Percentiles rank a stretch among this genome's conserved stretches.
These are phyloP conservation scores for Rhizoctonia solani DNA, from an alignment of 1,284 basidiomycete genomes.

Conservation along the genomic window DNA sequence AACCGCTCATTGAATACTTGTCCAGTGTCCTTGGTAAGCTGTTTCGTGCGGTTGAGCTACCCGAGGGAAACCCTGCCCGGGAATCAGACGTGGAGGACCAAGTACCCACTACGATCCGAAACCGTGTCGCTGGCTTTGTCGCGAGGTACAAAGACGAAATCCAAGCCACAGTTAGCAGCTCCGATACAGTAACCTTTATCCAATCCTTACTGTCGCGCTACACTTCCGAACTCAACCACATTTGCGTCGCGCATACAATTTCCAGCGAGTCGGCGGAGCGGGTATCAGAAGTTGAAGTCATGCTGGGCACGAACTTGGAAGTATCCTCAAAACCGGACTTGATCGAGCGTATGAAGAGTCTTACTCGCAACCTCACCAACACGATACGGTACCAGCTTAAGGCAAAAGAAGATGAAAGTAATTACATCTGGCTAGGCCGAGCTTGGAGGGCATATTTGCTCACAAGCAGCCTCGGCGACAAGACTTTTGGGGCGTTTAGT, in stretches of 20 bases:
- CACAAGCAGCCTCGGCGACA: constrained; percentile 36
- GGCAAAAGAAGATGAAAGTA: background rate
- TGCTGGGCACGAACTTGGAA: constrained; percentile 35
- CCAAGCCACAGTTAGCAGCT: background rate
- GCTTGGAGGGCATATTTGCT: constrained; percentile 27
- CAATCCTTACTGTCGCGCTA: constrained; percentile 18
- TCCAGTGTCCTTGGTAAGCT: constrained; percentile 58
- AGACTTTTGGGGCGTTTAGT: constrained; percentile 60
- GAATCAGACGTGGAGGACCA: background rate
- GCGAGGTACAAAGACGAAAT: background rate
- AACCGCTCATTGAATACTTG: background rate
- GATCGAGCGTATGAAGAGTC: constrained; percentile 26
- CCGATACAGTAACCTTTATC: background rate
- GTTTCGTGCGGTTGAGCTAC: constrained; percentile 61
- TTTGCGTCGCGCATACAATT: constrained; percentile 34
- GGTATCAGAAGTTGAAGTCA: constrained; percentile 34
- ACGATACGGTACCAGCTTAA: constrained; percentile 8
- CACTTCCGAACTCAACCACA: constrained; percentile 33
- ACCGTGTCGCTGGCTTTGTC: background rate
- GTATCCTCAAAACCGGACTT: constrained; percentile 6
- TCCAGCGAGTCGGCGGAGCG: constrained; percentile 16
- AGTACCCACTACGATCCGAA: background rate
- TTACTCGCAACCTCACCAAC: constrained; percentile 5
- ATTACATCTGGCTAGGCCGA: constrained; percentile 15
- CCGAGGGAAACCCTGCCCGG: constrained; percentile 38